Evolutionary conservation across 306 rosid species (phyloP).

Genomic region (Vigna radiata): DNA sequence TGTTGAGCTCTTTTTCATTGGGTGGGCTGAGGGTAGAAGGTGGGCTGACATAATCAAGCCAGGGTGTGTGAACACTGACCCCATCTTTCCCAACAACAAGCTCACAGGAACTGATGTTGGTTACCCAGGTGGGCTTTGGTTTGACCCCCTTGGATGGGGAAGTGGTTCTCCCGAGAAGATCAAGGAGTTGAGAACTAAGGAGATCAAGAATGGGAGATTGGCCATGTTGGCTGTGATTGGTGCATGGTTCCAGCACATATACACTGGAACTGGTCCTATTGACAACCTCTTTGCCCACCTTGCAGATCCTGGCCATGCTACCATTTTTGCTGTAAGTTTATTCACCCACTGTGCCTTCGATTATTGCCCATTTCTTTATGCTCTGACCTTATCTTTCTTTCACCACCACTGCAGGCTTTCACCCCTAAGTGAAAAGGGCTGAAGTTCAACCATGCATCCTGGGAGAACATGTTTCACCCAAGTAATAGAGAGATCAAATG

Average conservation of each 20-base stretch:
- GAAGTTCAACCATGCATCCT: not conserved
- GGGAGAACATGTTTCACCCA: conserved; percentile 26
- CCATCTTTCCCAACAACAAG: conserved; percentile 43
- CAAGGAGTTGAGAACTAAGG: conserved; percentile 45
- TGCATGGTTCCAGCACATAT: conserved; percentile 45
- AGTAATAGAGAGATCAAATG: conserved; percentile 30
- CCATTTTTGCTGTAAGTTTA: conserved; percentile 49
- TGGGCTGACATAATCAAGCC: conserved; percentile 45
- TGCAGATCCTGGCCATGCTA: conserved; percentile 84
- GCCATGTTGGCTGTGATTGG: conserved; percentile 50
- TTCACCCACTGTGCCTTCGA: not conserved
- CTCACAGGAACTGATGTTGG: conserved; percentile 45
- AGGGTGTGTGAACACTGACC: conserved; percentile 44
- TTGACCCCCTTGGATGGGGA: conserved; percentile 46
- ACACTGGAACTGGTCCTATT: conserved; percentile 66
- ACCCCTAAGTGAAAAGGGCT: conserved; percentile 39
- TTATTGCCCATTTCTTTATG: not conserved
- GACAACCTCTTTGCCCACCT: conserved; percentile 85
- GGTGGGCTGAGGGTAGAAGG: conserved; percentile 44
- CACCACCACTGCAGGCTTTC: conserved; percentile 33
- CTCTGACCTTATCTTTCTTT: conserved; percentile 25
- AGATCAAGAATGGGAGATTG: conserved; percentile 50
- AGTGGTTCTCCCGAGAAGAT: conserved; percentile 38
- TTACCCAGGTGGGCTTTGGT: conserved; percentile 47
- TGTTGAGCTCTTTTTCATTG: conserved; percentile 39